A percentile compares a stretch with the other conserved stretches of the same genome.
These are phyloP conservation scores for Lolium perenne DNA, from an alignment of 176 grass and related monocot species.

Conservation along the genomic window DNA sequence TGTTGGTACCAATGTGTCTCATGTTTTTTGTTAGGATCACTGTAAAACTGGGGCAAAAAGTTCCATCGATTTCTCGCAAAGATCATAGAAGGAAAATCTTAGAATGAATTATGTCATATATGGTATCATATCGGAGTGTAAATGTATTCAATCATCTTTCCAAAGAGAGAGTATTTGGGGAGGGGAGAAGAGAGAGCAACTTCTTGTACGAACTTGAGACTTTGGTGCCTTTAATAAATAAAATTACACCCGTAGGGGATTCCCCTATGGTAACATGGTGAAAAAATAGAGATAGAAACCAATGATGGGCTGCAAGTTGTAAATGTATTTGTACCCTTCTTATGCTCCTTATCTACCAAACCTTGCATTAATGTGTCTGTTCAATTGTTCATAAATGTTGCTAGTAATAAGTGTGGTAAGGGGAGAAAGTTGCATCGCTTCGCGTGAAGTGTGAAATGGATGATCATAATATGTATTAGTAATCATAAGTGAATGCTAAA, in stretches of 20 bases:
- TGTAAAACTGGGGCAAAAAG: too few relatives aligned
- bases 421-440: not conserved
- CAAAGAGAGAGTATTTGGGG: not conserved
- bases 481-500: not conserved
- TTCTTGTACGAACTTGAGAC: too few relatives aligned
- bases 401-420: not conserved
- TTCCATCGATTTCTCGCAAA: too few relatives aligned
- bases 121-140: too few relatives aligned
- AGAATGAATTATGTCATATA: too few relatives aligned
- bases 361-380: not conserved
- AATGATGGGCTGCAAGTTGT: conserved; percentile 11
- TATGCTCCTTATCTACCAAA: not conserved
- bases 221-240: too few relatives aligned
- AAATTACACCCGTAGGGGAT: too few relatives aligned
- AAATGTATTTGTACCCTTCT: not conserved
- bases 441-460: not conserved
- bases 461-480: not conserved
- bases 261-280: too few relatives aligned
- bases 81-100: too few relatives aligned
- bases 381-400: not conserved
- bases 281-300: not conserved
- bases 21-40: too few relatives aligned
- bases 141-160: too few relatives aligned
- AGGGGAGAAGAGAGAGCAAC: not conserved
- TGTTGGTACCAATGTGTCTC: too few relatives aligned